Conservation (phyloP, 768 basidiomycete species). For the Podaxis carcinomalis region DNA sequence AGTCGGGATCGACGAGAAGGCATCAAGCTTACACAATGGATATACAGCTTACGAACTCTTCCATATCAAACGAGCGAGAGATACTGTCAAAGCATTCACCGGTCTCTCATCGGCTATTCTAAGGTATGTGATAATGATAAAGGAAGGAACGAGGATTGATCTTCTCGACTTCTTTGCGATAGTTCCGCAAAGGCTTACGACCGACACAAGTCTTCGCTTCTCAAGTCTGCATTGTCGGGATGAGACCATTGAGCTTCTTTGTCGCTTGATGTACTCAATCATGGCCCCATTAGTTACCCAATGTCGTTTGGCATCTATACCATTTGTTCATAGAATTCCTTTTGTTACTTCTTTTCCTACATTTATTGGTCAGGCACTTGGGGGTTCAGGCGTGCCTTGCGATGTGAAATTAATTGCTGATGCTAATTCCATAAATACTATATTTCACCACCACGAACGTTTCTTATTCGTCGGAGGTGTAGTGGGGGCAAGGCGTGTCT, state of each 20-base stretch:
- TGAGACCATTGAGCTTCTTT: neutral
- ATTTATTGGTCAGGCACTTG: neutral
- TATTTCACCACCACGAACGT: conserved; percentile 15
- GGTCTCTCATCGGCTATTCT: conserved; percentile 70
- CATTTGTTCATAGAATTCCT: conserved; percentile 2
- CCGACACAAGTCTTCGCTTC: conserved; percentile 57
- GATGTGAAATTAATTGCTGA: neutral
- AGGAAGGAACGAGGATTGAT: neutral
- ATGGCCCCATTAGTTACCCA: neutral
- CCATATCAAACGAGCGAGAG: conserved; percentile 55
- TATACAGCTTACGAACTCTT: conserved; percentile 75
- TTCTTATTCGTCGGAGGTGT: conserved; percentile 11
- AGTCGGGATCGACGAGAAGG: neutral
- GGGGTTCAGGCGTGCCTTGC: neutral
- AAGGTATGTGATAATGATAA: conserved; percentile 43
- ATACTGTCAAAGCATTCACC: conserved; percentile 56
- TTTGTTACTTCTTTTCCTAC: neutral
- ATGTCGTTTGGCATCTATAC: conserved; percentile 1
- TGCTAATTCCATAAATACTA: neutral
- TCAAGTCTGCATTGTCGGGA: conserved; percentile 42
- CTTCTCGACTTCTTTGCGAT: conserved; percentile 13
- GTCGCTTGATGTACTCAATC: neutral
- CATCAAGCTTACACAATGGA: conserved; percentile 9
- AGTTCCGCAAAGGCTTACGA: conserved; percentile 76
- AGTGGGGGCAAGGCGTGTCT: conserved; percentile 14